Percentiles rank a stretch among this genome's conserved stretches.
Evolutionary conservation across 1,284 basidiomycete species (phyloP).

Genomic region (Cronartium quercuum): DNA sequence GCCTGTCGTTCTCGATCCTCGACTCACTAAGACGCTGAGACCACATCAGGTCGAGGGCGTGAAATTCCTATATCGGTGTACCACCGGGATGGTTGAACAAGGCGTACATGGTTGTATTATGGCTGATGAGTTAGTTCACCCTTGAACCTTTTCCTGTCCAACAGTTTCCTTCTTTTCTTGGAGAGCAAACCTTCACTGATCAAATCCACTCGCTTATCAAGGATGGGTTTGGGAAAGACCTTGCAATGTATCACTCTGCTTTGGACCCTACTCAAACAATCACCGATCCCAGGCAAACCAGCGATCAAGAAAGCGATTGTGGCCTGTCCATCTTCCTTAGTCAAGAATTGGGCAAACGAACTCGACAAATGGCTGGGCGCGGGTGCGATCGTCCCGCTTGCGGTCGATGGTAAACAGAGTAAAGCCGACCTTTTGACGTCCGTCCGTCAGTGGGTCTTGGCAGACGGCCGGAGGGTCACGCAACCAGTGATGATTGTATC

Average conservation of each 20-base stretch:
- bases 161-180: not conserved
- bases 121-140: constrained; percentile 93
- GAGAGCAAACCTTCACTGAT: not conserved
- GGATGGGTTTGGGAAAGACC: constrained; percentile 60
- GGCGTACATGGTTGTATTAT: constrained; percentile 90
- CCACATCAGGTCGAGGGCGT: constrained; percentile 98
- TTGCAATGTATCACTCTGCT: constrained; percentile 93
- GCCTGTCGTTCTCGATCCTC: constrained; percentile 91
- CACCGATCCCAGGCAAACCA: constrained; percentile 73
- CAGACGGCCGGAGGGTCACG: constrained; percentile 74
- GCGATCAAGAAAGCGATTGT: constrained; percentile 98
- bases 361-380: constrained; percentile 90
- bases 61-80: constrained; percentile 94
- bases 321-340: constrained; percentile 90
- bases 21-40: constrained; percentile 74
- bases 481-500: constrained; percentile 98
- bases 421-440: constrained; percentile 70
- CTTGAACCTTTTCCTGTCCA: not conserved
- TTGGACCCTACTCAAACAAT: constrained; percentile 97
- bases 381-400: constrained; percentile 69
- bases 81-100: constrained; percentile 84
- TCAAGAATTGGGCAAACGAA: constrained; percentile 98
- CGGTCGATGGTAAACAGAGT: constrained; percentile 82
- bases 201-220: not conserved
- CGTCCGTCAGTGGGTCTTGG: constrained; percentile 78